These are phyloP conservation scores for Botrytis paeoniae DNA, from an alignment of 2,329 filamentous ascomycete species.

Conservation along the genomic window DNA sequence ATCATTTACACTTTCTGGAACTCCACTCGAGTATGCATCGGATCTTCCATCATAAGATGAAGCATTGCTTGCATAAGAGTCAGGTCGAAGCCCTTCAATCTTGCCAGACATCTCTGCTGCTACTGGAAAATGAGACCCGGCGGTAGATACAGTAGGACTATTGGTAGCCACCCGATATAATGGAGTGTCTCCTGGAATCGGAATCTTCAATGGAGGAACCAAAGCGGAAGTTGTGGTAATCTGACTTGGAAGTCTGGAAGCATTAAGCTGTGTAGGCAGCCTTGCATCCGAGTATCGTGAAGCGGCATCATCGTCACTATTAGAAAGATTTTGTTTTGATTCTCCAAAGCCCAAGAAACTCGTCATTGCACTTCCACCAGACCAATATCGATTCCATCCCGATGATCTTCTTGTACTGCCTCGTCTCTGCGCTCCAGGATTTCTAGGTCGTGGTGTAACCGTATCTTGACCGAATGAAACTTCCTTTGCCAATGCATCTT, in stretches of 20 bases:
- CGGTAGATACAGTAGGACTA: slow-evolving; percentile 65
- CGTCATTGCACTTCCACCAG: slow-evolving; percentile 61
- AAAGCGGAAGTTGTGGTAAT: slow-evolving; percentile 66
- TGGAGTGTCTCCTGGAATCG: slow-evolving; percentile 55
- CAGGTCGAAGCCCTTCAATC: slow-evolving; percentile 52
- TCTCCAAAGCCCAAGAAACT: slow-evolving; percentile 60
- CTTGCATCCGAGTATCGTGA: slow-evolving; percentile 52
- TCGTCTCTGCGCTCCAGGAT: slow-evolving; percentile 26
- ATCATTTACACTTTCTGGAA: slow-evolving; percentile 55
- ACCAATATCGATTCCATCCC: slow-evolving; percentile 77
- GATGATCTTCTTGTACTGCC: slow-evolving; percentile 58
- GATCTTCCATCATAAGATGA: slow-evolving; percentile 35
- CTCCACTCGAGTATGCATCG: slow-evolving; percentile 60
- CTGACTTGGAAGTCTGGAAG: slow-evolving; percentile 40
- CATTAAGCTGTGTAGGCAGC: slow-evolving; percentile 45
- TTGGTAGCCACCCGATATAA: slow-evolving; percentile 58
- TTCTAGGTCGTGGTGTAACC: slow-evolving; percentile 25
- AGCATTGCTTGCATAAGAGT: slow-evolving; percentile 41
- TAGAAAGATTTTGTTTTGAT: slow-evolving; percentile 40
- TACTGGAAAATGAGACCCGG: slow-evolving; percentile 46
- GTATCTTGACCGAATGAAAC: slow-evolving; percentile 39
- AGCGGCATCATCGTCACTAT: slow-evolving; percentile 49
- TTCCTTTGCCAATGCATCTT: slow-evolving; percentile 20
- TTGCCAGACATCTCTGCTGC: slow-evolving; percentile 58
- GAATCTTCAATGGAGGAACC: slow-evolving; percentile 64